Conservation (phyloP, 306 rosid species). For the Cucurbita ficifolia region DNA sequence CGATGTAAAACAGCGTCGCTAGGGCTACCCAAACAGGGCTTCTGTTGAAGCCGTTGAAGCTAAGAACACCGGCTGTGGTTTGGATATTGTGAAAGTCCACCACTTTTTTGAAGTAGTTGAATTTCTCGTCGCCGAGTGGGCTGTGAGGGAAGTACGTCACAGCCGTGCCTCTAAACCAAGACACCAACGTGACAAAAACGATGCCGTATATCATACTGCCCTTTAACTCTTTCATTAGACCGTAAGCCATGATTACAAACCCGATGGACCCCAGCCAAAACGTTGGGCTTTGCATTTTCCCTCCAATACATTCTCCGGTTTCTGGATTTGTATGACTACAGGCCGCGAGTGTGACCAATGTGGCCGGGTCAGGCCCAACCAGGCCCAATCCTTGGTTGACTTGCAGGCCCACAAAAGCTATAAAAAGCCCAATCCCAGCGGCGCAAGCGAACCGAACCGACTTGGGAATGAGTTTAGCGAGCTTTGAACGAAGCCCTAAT, state of each 20-base stretch:
- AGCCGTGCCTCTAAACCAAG: constrained; percentile 71
- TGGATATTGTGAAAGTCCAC: constrained; percentile 62
- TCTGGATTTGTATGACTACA: constrained; percentile 34
- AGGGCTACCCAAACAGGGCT: constrained; percentile 67
- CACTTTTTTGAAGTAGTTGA: constrained; percentile 46
- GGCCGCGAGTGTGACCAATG: constrained; percentile 55
- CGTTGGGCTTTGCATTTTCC: constrained; percentile 48
- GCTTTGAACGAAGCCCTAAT: constrained; percentile 61
- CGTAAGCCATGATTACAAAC: constrained; percentile 44
- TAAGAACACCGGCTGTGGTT: constrained; percentile 53
- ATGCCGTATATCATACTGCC: constrained; percentile 92
- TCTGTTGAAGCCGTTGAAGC: constrained; percentile 41
- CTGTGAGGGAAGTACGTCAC: constrained; percentile 65
- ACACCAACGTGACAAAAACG: constrained; percentile 47
- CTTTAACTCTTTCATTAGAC: constrained; percentile 51
- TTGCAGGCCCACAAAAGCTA: constrained; percentile 87
- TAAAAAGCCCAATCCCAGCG: constrained; percentile 84
- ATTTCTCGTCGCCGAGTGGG: constrained; percentile 42
- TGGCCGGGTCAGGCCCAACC: constrained; percentile 59
- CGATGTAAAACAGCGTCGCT: constrained; percentile 67
- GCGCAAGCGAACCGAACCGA: constrained; percentile 61
- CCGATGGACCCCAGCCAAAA: constrained; percentile 72
- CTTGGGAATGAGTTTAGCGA: constrained; percentile 58
- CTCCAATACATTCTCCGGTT: constrained; percentile 69
- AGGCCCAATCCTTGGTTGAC: constrained; percentile 61